A percentile compares a stretch with the other conserved stretches of the same genome.
Evolutionary conservation across 768 basidiomycete species (phyloP).

Genomic region (Leccinellum rugosiceps): DNA sequence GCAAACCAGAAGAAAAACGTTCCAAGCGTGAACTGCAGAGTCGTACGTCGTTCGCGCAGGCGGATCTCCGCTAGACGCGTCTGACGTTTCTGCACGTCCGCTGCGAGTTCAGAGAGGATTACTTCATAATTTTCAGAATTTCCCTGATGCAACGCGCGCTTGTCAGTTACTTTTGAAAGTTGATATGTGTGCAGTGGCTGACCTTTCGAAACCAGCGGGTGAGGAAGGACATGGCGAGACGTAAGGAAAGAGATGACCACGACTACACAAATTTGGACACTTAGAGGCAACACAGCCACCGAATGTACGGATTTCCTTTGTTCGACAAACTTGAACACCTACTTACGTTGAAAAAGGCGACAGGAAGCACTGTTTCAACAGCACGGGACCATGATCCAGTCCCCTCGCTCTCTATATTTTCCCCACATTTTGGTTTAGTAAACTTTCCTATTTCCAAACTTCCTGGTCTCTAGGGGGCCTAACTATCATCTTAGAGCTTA

Average conservation of each 20-base stretch:
- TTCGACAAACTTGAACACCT: no score
- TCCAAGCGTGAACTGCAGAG: conserved; percentile 74
- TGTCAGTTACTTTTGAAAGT: neutral
- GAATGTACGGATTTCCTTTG: neutral
- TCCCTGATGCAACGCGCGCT: conserved; percentile 8
- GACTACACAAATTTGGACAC: conserved; percentile 16
- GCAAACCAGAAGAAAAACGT: conserved; percentile 69
- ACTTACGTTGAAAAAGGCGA: neutral
- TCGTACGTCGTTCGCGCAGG: conserved; percentile 77
- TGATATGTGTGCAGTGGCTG: neutral
- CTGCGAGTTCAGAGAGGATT: conserved; percentile 61
- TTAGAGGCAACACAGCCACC: conserved; percentile 22
- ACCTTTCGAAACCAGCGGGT: conserved; percentile 30
- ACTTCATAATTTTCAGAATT: conserved; percentile 69
- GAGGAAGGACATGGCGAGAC: conserved; percentile 29
- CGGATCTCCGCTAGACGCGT: conserved; percentile 76
- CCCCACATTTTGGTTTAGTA: neutral
- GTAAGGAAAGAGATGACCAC: conserved; percentile 1
- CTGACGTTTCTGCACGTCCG: conserved; percentile 71
- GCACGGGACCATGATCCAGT: neutral
- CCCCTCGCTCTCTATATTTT: neutral
- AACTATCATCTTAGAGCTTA: neutral
- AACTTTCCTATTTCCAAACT: neutral
- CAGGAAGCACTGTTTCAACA: neutral
- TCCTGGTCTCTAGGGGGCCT: no score